Evolutionary conservation across 2,329 filamentous ascomycete genomes (phyloP), one percentile per base, ranked within the genome.

Genomic region (Emergomyces orientalis): DNA sequence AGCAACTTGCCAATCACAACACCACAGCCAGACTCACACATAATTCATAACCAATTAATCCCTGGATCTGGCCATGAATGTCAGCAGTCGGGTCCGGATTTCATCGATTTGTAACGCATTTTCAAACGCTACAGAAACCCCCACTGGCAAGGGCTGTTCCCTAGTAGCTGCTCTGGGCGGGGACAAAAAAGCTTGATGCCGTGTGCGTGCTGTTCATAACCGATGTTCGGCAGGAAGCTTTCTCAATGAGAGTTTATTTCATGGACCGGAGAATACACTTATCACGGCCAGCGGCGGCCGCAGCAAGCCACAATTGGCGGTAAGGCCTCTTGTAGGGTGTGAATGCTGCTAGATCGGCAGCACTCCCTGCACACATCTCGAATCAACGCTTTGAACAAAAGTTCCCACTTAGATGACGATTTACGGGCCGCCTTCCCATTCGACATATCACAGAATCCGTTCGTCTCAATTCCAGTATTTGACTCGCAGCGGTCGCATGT

Each of bases 231-330:
- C 32, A 25, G 13, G 9, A 19, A 32, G 17, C 8, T 39, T n/a
- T 34, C 32, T 34, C 41, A 59, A 47, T 45, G 37, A 17, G n/a
- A 14, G 30, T 25, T 39, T 13, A 5, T n/a, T 43, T 59, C 39
- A 59, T 25, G 39, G 39, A 34, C 27, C 9, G 6, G 25, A 34
- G 41, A 41, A 47, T 7, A n/a, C 39, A 32, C 25, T 34, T 32
- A 59, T 59, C 56, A 59, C 56, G 56, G 56, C 41, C 56, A 27
- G 2, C n/a, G 22, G 55, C 37, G 55, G 55, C 27, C 55, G 37
- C 56, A 13, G 22, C n/a, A 30, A 47, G 56, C 56, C 56, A 59
- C 39, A 47, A 9, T 39, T 47, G 56, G 25, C n/a, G 56, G 27
- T 59, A 32, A 9, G 41, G 14, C 41, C 56, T 47, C 39, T 59